A percentile compares a stretch with the other conserved stretches of the same genome.
These are phyloP conservation scores for Viola pubescens DNA, from an alignment of 441 rosid species.

Conservation along the genomic window DNA sequence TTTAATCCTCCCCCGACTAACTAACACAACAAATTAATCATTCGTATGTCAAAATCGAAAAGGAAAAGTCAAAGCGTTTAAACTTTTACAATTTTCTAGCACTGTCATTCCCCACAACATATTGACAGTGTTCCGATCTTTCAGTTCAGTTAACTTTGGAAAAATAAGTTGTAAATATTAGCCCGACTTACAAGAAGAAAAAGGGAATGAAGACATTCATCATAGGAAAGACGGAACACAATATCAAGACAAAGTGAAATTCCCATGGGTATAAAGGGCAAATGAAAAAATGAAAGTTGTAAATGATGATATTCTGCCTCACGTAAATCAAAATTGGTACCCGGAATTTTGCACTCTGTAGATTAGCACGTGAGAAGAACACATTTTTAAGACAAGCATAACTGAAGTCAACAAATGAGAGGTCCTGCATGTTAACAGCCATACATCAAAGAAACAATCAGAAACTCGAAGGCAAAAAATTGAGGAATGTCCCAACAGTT, in stretches of 20 bases:
- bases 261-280: not conserved
- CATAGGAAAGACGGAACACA: not conserved
- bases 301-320: not conserved
- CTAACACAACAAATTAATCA: too few relatives aligned
- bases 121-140: too few relatives aligned
- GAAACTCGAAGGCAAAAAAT: not conserved
- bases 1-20: too few relatives aligned
- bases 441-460: constrained; percentile 7
- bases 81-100: not conserved
- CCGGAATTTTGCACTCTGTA: constrained; percentile 79
- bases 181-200: too few relatives aligned
- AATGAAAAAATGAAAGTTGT: not conserved
- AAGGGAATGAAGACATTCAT: not conserved
- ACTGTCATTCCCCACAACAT: too few relatives aligned
- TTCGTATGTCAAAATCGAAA: not conserved
- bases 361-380: constrained; percentile 88
- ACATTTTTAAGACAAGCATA: constrained; percentile 76
- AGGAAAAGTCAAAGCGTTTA: not conserved
- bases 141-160: too few relatives aligned
- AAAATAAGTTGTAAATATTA: too few relatives aligned
- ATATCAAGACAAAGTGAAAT: not conserved
- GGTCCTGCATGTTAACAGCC: constrained; percentile 51
- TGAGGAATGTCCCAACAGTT: not conserved
- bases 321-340: constrained; percentile 20
- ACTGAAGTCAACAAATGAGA: constrained; percentile 81